These are phyloP conservation scores for Peronospora destructor DNA, from an alignment of 352 stramenopile genomes.

Conservation along the genomic window DNA sequence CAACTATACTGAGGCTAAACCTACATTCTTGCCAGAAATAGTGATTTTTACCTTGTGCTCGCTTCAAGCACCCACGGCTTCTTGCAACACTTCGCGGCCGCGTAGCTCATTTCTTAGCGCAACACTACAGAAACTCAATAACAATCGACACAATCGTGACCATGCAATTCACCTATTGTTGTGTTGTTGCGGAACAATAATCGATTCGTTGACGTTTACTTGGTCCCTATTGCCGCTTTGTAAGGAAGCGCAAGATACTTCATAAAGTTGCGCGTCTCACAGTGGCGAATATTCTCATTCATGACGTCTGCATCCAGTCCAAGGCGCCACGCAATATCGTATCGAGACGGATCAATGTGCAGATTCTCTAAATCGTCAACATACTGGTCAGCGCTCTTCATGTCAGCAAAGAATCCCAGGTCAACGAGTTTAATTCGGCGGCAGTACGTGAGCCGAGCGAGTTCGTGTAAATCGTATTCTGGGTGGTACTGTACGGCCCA, in stretches of 20 bases:
- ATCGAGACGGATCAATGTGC: conserved; percentile 57
- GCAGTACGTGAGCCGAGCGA: conserved; percentile 67
- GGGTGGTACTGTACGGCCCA: conserved; percentile 83
- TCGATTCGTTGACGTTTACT: conserved; percentile 11
- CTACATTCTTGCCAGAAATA: neutral
- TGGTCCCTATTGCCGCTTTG: conserved; percentile 42
- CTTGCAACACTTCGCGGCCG: neutral
- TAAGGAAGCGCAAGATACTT: conserved; percentile 76
- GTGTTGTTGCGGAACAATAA: neutral
- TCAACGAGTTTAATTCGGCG: conserved; percentile 56
- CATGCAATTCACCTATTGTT: conserved; percentile 3
- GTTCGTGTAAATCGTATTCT: conserved; percentile 79
- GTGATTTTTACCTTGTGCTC: neutral
- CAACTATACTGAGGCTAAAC: too few relatives aligned
- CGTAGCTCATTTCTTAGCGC: neutral
- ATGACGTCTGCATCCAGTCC: conserved; percentile 76
- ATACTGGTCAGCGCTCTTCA: conserved; percentile 62
- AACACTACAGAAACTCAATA: neutral
- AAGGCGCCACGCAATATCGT: conserved; percentile 73
- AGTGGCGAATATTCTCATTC: conserved; percentile 69
- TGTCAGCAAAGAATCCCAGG: conserved; percentile 66
- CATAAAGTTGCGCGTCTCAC: conserved; percentile 81
- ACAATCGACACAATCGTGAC: neutral
- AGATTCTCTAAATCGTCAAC: conserved; percentile 71
- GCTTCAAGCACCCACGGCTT: neutral